Conservation (phyloP, 2,329 filamentous ascomycete genomes). For the Bimuria novae-zelandiae region DNA sequence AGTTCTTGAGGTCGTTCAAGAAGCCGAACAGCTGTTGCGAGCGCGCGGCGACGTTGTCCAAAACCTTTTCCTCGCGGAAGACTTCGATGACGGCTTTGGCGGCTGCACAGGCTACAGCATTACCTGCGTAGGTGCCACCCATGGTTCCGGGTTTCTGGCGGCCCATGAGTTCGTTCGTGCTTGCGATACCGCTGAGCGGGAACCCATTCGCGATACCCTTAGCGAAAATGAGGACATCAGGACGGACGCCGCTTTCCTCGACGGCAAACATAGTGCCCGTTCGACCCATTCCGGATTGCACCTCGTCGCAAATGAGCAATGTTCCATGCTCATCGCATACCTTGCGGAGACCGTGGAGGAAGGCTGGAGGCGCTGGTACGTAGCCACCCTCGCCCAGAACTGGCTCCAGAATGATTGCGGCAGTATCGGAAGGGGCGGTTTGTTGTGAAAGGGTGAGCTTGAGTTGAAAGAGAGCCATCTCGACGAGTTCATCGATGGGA, state of each 20-base stretch:
- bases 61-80: constrained; percentile 33
- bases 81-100: constrained; percentile 31
- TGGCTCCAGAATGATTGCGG: constrained; percentile 36
- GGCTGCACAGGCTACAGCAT: constrained; percentile 35
- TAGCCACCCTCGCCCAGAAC: constrained; percentile 38
- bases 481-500: constrained; percentile 31
- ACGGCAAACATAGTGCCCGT: constrained; percentile 52
- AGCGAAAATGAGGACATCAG: constrained; percentile 51
- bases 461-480: constrained; percentile 29
- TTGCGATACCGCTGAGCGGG: constrained; percentile 35
- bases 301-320: constrained; percentile 51
- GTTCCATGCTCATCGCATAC: constrained; percentile 52
- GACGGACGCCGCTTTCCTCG: constrained; percentile 49
- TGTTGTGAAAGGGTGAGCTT: constrained; percentile 33
- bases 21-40: constrained; percentile 35
- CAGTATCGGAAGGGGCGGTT: constrained; percentile 33
- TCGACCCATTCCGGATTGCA: constrained; percentile 51
- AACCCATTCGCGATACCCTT: constrained; percentile 40
- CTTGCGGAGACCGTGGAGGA: constrained; percentile 44
- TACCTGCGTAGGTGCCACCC: constrained; percentile 38
- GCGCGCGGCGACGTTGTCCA: constrained; percentile 33
- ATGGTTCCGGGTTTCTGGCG: constrained; percentile 35
- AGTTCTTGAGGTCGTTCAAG: constrained; percentile 27
- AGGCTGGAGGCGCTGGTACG: constrained; percentile 32
- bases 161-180: constrained; percentile 32